phyloP scores from a whole-genome alignment of 176 grass and related monocot genomes.

The Oryza coarctata region DNA sequence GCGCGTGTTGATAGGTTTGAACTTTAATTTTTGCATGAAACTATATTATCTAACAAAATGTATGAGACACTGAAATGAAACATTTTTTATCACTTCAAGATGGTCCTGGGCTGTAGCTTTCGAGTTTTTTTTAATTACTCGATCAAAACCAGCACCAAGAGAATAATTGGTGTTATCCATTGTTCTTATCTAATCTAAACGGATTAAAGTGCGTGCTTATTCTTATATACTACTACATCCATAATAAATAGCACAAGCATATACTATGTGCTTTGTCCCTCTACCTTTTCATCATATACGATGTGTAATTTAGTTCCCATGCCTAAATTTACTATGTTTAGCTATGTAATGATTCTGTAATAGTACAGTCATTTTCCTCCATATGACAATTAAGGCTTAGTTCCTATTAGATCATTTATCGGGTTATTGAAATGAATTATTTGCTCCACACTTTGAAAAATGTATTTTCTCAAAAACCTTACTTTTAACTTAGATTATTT shows the following conservation, averaged over 20 bases:
- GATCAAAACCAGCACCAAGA: not conserved
- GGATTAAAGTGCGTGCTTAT: constrained; percentile 17
- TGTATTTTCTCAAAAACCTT: too few species aligned
- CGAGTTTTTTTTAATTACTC: not conserved
- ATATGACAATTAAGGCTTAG: not conserved
- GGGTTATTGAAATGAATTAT: too few species aligned
- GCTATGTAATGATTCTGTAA: constrained; percentile 1
- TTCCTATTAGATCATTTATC: too few species aligned
- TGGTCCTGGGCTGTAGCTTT: constrained; percentile 17
- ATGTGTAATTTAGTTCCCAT: not conserved
- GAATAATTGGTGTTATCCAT: constrained; percentile 28
- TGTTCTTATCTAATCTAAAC: constrained; percentile 28
- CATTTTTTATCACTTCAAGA: not conserved
- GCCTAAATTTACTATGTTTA: not conserved
- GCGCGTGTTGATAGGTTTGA: not conserved
- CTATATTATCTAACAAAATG: not conserved
- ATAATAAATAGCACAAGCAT: constrained; percentile 22
- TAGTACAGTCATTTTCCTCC: constrained; percentile 5
- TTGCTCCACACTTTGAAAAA: too few species aligned
- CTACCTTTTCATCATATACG: not conserved
- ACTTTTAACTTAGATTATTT: too few species aligned
- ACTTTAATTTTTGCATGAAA: not conserved
- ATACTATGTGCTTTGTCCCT: not conserved
- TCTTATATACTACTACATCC: constrained; percentile 32
- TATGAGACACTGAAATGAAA: not conserved